Conservation (phyloP, 129 eudicot species). For the Flaveria brownii region DNA sequence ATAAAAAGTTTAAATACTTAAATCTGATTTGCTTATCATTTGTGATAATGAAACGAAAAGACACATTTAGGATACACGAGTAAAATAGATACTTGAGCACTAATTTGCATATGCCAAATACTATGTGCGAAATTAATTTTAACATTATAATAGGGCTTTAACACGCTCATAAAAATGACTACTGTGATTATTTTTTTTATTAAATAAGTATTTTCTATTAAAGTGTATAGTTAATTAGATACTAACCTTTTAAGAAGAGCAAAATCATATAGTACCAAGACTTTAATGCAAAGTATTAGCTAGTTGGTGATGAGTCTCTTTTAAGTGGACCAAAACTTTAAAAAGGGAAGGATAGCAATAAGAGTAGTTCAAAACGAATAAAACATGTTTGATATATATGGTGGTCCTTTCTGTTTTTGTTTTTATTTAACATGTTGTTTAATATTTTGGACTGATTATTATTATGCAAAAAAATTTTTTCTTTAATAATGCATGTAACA, state of each 20-base stretch:
- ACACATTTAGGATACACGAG: no score
- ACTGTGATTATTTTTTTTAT: neutral
- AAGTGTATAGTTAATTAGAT: neutral
- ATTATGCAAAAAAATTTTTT: no score
- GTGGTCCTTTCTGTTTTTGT: neutral
- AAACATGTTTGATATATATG: neutral
- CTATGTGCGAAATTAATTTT: no score
- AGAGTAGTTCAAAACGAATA: conserved; percentile 19
- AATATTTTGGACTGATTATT: neutral
- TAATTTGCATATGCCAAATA: no score
- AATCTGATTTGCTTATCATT: no score
- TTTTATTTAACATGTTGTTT: neutral
- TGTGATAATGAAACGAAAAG: no score
- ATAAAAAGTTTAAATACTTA: no score
- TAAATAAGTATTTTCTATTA: neutral
- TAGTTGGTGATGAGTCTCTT: conserved; percentile 25
- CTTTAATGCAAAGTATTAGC: neutral
- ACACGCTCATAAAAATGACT: no score
- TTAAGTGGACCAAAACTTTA: conserved; percentile 5
- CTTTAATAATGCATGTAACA: no score
- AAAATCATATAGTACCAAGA: neutral
- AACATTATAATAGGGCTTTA: no score
- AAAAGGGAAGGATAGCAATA: neutral
- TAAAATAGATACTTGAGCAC: no score
- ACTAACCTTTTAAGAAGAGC: neutral